These are phyloP conservation scores for Aspergillus steynii DNA, from an alignment of 495 filamentous ascomycete genomes.

Conservation along the genomic window DNA sequence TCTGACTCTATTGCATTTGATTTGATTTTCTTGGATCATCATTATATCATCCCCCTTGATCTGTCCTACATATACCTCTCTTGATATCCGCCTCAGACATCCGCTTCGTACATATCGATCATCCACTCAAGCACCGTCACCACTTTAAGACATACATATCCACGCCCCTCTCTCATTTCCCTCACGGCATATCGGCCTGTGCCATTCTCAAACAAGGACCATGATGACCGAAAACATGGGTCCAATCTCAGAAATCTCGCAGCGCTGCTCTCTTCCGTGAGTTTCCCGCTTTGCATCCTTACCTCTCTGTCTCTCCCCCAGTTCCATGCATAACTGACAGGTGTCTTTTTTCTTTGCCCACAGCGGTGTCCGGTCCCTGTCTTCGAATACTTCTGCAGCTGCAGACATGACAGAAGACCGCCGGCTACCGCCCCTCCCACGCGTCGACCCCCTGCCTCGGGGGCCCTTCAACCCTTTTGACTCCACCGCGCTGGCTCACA, in stretches of 20 bases:
- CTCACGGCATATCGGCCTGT: background rate
- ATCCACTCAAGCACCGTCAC: background rate
- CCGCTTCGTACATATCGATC: constrained; percentile 9
- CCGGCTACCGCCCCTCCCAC: constrained; percentile 45
- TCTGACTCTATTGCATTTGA: background rate
- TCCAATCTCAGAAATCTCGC: constrained; percentile 31
- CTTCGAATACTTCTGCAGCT: constrained; percentile 15
- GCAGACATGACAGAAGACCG: constrained; percentile 36
- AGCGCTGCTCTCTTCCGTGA: constrained; percentile 47
- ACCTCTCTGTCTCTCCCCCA: background rate
- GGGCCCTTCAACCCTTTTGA: constrained; percentile 45
- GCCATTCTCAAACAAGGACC: constrained; percentile 1
- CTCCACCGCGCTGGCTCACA: constrained; percentile 34
- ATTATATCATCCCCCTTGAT: constrained; percentile 8
- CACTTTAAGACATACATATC: constrained; percentile 17
- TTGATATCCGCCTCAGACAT: constrained; percentile 14
- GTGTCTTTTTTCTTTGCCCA: background rate
- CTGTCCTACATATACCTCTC: constrained; percentile 2
- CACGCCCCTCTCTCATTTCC: constrained; percentile 8
- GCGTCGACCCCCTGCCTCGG: constrained; percentile 41
- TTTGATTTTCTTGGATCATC: background rate
- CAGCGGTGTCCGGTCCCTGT: constrained; percentile 22
- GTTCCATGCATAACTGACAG: constrained; percentile 17
- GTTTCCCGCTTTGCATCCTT: constrained; percentile 16
- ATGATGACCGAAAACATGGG: constrained; percentile 40